A percentile compares a stretch with the other conserved stretches of the same genome.
These are phyloP conservation scores for Mucor saturninus DNA, from an alignment of 371 early-diverging fungal genomes.

Conservation along the genomic window DNA sequence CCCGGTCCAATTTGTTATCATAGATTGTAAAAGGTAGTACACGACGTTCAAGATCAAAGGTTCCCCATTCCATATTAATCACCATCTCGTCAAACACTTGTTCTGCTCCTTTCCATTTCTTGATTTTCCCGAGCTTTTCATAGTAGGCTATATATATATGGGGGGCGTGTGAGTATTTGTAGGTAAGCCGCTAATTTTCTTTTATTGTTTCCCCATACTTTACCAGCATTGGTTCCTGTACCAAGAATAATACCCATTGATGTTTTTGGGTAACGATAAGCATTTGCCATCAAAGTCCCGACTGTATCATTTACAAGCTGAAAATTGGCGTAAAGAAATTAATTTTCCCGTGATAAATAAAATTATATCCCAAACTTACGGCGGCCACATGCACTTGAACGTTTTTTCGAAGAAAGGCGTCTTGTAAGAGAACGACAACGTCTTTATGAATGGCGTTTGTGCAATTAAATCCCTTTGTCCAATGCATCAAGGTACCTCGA, in stretches of 20 bases:
- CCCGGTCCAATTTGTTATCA: constrained; percentile 66
- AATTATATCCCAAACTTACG: constrained; percentile 31
- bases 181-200: neutral
- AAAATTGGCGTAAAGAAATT: neutral
- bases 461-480: constrained; percentile 90
- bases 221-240: constrained; percentile 91
- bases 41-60: constrained; percentile 65
- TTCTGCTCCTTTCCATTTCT: constrained; percentile 61
- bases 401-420: constrained; percentile 79
- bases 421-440: constrained; percentile 80
- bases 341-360: neutral
- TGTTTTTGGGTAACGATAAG: constrained; percentile 80
- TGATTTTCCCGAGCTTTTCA: constrained; percentile 70
- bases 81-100: constrained; percentile 55
- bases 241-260: constrained; percentile 92
- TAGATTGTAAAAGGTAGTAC: constrained; percentile 70
- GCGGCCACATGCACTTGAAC: constrained; percentile 79
- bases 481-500: constrained; percentile 79
- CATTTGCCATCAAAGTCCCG: constrained; percentile 89
- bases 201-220: neutral
- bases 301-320: constrained; percentile 95
- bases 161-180: neutral
- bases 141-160: constrained; percentile 63
- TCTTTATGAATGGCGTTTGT: constrained; percentile 77
- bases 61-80: constrained; percentile 72